Conservation (phyloP, 2,329 filamentous ascomycete species). For the Nemania abortiva region DNA sequence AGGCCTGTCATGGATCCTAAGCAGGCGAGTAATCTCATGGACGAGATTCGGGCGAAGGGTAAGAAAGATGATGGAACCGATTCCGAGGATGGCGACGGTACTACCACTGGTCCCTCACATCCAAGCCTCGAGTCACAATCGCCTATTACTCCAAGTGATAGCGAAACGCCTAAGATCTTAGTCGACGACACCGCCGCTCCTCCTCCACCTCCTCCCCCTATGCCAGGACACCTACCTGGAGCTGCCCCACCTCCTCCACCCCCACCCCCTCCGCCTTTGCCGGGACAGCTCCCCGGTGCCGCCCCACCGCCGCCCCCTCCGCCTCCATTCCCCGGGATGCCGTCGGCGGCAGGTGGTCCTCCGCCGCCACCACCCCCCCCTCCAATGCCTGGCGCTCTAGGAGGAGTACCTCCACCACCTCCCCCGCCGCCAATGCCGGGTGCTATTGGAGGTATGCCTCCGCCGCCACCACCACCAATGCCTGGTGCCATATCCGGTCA, state of each 20-base stretch:
- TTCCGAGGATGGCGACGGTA: constrained; percentile 75
- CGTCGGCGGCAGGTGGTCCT: constrained; percentile 44
- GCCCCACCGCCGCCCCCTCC: constrained; percentile 51
- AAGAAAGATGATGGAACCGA: constrained; percentile 80
- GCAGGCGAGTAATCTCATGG: constrained; percentile 74
- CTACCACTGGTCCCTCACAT: constrained; percentile 80
- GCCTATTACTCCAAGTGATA: constrained; percentile 74
- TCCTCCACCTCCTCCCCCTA: constrained; percentile 61
- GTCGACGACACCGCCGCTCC: constrained; percentile 60
- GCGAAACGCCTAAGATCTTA: constrained; percentile 69
- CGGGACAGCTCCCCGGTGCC: constrained; percentile 50
- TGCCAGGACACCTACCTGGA: constrained; percentile 51
- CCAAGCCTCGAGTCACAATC: constrained; percentile 78
- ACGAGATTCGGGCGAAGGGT: constrained; percentile 81
- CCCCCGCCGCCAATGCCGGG: constrained; percentile 74
- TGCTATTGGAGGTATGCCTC: constrained; percentile 52
- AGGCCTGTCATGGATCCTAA: constrained; percentile 75
- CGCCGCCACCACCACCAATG: constrained; percentile 69
- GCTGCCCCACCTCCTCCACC: constrained; percentile 57
- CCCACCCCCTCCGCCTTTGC: constrained; percentile 59
- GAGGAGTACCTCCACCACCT: constrained; percentile 58
- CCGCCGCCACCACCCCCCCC: constrained; percentile 63
- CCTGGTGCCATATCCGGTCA: constrained; percentile 79
- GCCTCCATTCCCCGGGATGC: constrained; percentile 61
- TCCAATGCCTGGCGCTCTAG: constrained; percentile 52